These are phyloP conservation scores for Leccinum boreale DNA, from an alignment of 768 basidiomycete species.

Conservation along the genomic window DNA sequence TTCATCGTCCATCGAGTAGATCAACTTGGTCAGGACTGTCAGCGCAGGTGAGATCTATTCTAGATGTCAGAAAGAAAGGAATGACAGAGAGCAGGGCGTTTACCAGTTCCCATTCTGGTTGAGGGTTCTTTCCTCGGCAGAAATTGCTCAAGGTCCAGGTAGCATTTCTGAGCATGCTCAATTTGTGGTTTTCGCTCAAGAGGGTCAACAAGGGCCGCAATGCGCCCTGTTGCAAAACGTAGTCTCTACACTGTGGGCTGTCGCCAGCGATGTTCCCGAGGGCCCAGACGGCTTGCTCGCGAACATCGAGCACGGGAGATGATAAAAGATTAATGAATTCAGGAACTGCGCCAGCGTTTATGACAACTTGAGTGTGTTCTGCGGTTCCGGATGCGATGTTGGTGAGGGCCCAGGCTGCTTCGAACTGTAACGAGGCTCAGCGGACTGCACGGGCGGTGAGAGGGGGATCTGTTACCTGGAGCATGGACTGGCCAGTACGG, in stretches of 20 bases:
- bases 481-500: slow-evolving; percentile 73
- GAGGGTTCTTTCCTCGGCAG: slow-evolving; percentile 96
- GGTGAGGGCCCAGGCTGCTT: slow-evolving; percentile 97
- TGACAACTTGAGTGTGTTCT: slow-evolving; percentile 97
- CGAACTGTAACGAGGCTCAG: slow-evolving; percentile 56
- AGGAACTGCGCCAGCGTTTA: slow-evolving; percentile 90
- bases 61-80: slow-evolving; percentile 14
- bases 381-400: slow-evolving; percentile 98
- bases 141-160: slow-evolving; percentile 99
- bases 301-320: slow-evolving; percentile 92
- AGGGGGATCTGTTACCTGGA: slow-evolving; percentile 53
- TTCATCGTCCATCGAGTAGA: slow-evolving; percentile 98
- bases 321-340: slow-evolving; percentile 96
- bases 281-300: slow-evolving; percentile 99
- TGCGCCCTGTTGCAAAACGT: slow-evolving; percentile 91
- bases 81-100: slow-evolving; percentile 26
- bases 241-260: slow-evolving; percentile 95
- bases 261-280: slow-evolving; percentile 99
- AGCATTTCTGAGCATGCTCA: slow-evolving; percentile 97
- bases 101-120: slow-evolving; percentile 97
- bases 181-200: slow-evolving; percentile 94
- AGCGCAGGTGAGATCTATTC: slow-evolving; percentile 92
- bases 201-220: slow-evolving; percentile 87
- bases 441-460: slow-evolving; percentile 4
- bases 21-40: slow-evolving; percentile 94